Conservation (phyloP, 1,139 yeast species). For the Saccharomyces hybrid region DNA sequence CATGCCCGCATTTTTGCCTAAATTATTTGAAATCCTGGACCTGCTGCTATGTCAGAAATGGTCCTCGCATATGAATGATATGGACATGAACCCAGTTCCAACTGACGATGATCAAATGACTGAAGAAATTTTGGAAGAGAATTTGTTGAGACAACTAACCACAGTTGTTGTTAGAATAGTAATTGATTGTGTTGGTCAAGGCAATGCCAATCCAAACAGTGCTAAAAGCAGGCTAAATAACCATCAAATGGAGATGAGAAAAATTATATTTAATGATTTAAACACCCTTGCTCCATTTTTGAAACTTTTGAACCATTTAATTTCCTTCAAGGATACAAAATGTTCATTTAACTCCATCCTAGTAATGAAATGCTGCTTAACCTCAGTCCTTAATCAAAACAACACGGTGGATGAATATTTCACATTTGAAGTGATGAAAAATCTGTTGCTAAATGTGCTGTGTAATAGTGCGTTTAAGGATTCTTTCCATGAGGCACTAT, state of each 20-base stretch:
- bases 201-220: conserved; percentile 26
- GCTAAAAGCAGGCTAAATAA: conserved; percentile 35
- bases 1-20: conserved; percentile 71
- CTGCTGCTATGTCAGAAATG: conserved; percentile 62
- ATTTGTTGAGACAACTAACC: conserved; percentile 82
- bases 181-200: conserved; percentile 83
- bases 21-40: conserved; percentile 65
- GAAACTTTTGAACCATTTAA: conserved; percentile 66
- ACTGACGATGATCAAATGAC: conserved; percentile 71
- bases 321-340: conserved; percentile 78
- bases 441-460: conserved; percentile 51
- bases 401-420: conserved; percentile 74
- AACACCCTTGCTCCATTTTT: conserved; percentile 73
- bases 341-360: conserved; percentile 87
- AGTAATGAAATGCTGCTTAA: conserved; percentile 59
- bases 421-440: conserved; percentile 43
- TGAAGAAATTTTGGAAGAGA: conserved; percentile 99
- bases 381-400: conserved; percentile 59
- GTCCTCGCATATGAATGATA: conserved; percentile 67
- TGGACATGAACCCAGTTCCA: conserved; percentile 33
- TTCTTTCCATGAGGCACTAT: conserved; percentile 85
- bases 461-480: conserved; percentile 75
- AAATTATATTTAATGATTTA: conserved; percentile 56
- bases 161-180: conserved; percentile 86
- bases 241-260: conserved; percentile 58